Conservation (phyloP, 805 yeast species). For the Sugiyamaella mastotermitis region DNA sequence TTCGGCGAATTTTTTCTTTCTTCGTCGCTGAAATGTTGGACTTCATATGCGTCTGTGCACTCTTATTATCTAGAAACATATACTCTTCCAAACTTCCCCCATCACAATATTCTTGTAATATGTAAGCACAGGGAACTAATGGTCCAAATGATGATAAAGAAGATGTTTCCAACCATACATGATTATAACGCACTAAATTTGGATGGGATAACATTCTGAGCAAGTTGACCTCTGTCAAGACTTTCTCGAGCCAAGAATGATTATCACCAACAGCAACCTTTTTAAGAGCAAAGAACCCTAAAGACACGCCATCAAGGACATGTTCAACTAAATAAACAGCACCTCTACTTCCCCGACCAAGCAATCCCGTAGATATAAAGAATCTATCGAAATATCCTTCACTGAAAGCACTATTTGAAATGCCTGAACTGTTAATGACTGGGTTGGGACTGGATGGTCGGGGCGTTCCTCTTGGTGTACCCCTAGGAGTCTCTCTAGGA, state of each 20-base stretch:
- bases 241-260: slow-evolving; percentile 59
- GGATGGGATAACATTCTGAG: slow-evolving; percentile 44
- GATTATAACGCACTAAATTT: slow-evolving; percentile 78
- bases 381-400: slow-evolving; percentile 61
- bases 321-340: slow-evolving; percentile 82
- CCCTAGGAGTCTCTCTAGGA: not conserved
- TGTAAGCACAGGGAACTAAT: slow-evolving; percentile 66
- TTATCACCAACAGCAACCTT: slow-evolving; percentile 80
- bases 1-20: slow-evolving; percentile 29
- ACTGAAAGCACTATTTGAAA: slow-evolving; percentile 45
- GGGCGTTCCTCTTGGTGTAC: not conserved
- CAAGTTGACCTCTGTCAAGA: slow-evolving; percentile 71
- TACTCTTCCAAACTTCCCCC: slow-evolving; percentile 83
- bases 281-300: slow-evolving; percentile 81
- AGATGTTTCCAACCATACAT: slow-evolving; percentile 83
- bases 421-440: slow-evolving; percentile 9
- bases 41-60: not conserved
- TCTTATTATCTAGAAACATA: slow-evolving; percentile 26
- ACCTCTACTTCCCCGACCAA: slow-evolving; percentile 85
- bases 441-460: not conserved
- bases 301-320: slow-evolving; percentile 57
- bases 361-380: slow-evolving; percentile 50
- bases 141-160: slow-evolving; percentile 48
- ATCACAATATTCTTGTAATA: slow-evolving; percentile 79
- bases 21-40: slow-evolving; percentile 15